phyloP scores from a whole-genome alignment of 306 rosid genomes.

The Quercus wislizeni region DNA sequence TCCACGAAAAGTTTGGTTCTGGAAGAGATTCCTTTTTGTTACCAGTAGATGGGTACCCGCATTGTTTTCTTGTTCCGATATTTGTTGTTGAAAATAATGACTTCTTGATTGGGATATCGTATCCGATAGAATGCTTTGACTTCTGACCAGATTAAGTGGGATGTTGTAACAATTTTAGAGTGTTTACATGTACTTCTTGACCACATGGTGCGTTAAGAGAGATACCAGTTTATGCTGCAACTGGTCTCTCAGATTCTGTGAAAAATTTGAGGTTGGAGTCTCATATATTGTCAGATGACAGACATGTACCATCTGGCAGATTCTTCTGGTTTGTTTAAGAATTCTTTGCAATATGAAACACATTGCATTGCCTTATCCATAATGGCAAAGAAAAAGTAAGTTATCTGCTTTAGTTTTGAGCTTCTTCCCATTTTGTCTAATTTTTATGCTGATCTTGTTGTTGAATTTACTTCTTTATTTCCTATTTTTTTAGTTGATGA shows the following conservation, averaged over 20 bases:
- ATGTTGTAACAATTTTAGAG: conserved; percentile 16
- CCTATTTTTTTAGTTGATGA: background rate
- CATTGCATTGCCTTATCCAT: conserved; percentile 42
- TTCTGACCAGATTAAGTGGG: conserved; percentile 28
- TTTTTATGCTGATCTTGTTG: background rate
- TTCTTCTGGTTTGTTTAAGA: conserved; percentile 44
- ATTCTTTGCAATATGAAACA: conserved; percentile 42
- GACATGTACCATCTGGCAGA: conserved; percentile 28
- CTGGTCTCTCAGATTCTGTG: conserved; percentile 38
- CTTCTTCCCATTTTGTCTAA: background rate
- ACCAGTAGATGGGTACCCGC: conserved; percentile 22
- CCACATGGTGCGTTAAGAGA: conserved; percentile 12
- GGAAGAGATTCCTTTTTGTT: conserved; percentile 26
- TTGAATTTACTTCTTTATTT: conserved; percentile 14
- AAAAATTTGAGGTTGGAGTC: conserved; percentile 34
- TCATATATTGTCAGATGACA: conserved; percentile 34
- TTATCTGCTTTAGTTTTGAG: conserved; percentile 27
- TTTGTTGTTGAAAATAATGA: conserved; percentile 8
- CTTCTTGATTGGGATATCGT: background rate
- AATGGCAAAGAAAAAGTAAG: conserved; percentile 52
- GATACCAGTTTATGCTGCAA: conserved; percentile 26
- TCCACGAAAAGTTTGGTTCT: conserved; percentile 20
- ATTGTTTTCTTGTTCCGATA: conserved; percentile 21
- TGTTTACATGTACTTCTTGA: conserved; percentile 18
- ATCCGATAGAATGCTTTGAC: conserved; percentile 12